Percentiles rank a stretch among this genome's conserved stretches.
phyloP scores from a whole-genome alignment of 2,329 filamentous ascomycete species.

The Samsoniella hepiali region DNA sequence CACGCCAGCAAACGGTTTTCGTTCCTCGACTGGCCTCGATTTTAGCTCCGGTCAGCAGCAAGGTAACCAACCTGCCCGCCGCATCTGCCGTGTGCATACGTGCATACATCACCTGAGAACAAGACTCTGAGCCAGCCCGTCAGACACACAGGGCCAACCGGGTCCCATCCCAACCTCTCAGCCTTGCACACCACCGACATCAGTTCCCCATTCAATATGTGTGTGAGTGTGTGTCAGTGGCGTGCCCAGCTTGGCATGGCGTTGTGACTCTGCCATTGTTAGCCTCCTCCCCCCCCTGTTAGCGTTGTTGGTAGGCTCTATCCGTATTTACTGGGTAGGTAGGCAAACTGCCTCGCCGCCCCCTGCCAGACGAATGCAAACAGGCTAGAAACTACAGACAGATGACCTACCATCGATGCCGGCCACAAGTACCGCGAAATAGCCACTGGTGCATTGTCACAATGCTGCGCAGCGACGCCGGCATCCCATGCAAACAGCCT shows the following conservation, averaged over 20 bases:
- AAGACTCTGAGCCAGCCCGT: not conserved
- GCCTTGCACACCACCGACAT: slow-evolving; percentile 16
- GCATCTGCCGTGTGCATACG: not conserved
- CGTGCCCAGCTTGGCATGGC: not conserved
- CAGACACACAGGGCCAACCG: not conserved
- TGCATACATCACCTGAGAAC: not conserved
- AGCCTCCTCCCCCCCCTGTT: not conserved
- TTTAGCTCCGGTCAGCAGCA: not conserved
- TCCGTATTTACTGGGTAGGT: no score
- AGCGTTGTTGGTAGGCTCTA: not conserved
- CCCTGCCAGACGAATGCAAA: no score
- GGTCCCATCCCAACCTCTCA: slow-evolving; percentile 9
- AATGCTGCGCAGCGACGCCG: no score
- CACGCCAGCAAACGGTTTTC: not conserved
- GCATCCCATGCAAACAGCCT: no score
- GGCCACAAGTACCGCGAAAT: no score
- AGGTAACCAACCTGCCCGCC: not conserved
- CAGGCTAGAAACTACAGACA: no score
- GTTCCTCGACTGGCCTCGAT: no score
- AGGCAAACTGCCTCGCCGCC: no score
- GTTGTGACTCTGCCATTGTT: slow-evolving; percentile 2
- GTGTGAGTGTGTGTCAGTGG: not conserved
- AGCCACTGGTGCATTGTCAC: no score
- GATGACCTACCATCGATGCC: no score
- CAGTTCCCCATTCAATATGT: slow-evolving; percentile 3